Conservation (phyloP, 2,329 filamentous ascomycete genomes). For the Penicillium fuscoglaucum region DNA sequence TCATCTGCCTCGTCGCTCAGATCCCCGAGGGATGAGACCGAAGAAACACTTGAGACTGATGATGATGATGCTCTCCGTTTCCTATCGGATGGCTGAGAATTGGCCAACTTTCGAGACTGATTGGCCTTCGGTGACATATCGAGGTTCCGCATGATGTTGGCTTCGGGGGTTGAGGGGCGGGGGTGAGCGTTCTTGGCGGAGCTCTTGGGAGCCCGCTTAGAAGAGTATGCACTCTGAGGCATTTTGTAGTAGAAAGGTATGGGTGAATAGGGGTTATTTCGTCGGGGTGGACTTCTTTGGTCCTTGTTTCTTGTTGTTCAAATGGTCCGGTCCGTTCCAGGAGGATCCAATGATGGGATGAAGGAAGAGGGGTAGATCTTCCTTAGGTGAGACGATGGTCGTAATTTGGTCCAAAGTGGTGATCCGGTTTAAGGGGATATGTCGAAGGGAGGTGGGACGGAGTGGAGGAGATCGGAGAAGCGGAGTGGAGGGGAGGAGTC, state of each 20-base stretch:
- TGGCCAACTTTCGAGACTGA: conserved; percentile 30
- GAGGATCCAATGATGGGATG: not conserved
- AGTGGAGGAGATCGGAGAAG: conserved; percentile 17
- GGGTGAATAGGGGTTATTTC: not conserved
- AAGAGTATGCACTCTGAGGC: conserved; percentile 30
- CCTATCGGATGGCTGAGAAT: conserved; percentile 28
- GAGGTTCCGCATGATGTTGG: conserved; percentile 25
- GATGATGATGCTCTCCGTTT: conserved; percentile 40
- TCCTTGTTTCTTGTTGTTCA: conserved; percentile 2
- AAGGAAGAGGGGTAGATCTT: conserved; percentile 1
- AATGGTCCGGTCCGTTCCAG: not conserved
- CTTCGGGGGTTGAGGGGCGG: conserved; percentile 26
- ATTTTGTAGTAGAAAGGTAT: conserved; percentile 12
- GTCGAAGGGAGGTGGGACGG: conserved; percentile 16
- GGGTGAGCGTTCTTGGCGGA: conserved; percentile 27
- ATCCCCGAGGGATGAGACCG: conserved; percentile 38
- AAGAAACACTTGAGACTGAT: conserved; percentile 41
- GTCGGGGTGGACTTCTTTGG: not conserved
- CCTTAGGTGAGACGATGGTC: not conserved
- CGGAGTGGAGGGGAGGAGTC: conserved; percentile 19
- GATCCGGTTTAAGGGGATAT: not conserved
- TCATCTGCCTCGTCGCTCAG: conserved; percentile 40
- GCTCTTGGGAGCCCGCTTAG: conserved; percentile 31
- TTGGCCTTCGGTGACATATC: conserved; percentile 25
- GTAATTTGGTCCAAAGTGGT: conserved; percentile 4